Evolutionary conservation across 169 alveolate genomes (phyloP), one percentile per base, ranked within the genome.

Genomic region (Cyclospora cayetanensis): DNA sequence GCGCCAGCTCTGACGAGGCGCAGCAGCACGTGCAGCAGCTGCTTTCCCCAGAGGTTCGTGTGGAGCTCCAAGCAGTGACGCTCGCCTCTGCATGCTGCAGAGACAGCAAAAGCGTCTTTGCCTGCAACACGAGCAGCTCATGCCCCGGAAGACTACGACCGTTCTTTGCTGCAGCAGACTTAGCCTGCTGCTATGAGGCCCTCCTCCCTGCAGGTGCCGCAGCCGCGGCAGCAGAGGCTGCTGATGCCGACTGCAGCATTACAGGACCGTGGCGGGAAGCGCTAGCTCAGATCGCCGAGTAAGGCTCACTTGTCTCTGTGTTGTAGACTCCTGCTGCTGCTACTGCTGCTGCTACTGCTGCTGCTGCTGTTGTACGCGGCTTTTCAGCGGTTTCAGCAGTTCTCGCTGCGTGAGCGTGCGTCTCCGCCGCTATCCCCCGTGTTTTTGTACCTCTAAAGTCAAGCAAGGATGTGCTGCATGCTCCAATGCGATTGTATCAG

Each of bases 221-320:
- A 68, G 42, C 80, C 22, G 80, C 80, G 0, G 80, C 80, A 1
- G 80, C 80, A 1, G 80, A 22, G 35, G 80, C 37, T 27, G 1
- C 35, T 34, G 37, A 4, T 5, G 35, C 39, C 53, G 31, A 35
- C 9, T 0, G 53, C 37, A 27, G 12, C 11, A 53, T 22, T 34
- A 11, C 1, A 35, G 41, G 7, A 5, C 74, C 31, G 94, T 72
- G 27, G 93, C 84, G 70, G 52, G 93, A 5, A 95, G 96, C 43
- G 55, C 65, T 20, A 72, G 12, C 11, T 27, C 12, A 11, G 95
- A 96, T 92, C 95, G 96, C 25, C 76, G 65, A 41, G 96, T 97
- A 25, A 37, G 90, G 29, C 94, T n/a, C n/a, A n/a, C n/a, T n/a
- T n/a, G n/a, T n/a, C n/a, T n/a, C n/a, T 18, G 60, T 50, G 60